Evolutionary conservation across 2,329 filamentous ascomycete genomes (phyloP).

Genomic region (Coleophoma cylindrospora): DNA sequence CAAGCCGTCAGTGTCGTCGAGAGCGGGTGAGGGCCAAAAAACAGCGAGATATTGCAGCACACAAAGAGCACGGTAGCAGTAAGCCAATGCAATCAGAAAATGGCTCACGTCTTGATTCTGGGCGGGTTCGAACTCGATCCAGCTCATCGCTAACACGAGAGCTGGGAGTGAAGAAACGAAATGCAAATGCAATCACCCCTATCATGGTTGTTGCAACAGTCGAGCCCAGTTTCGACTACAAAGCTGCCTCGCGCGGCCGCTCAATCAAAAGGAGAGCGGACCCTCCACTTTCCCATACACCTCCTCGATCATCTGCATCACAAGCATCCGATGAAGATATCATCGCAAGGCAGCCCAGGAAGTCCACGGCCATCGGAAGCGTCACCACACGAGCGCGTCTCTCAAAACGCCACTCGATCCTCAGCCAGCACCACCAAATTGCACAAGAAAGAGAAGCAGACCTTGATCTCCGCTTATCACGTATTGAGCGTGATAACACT

Average conservation of each 20-base stretch:
- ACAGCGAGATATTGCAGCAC: constrained; percentile 16
- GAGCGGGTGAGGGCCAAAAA: constrained; percentile 18
- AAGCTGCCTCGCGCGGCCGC: background rate
- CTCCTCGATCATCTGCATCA: background rate
- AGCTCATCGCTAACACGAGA: background rate
- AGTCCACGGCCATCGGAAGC: constrained; percentile 1
- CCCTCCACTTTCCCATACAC: background rate
- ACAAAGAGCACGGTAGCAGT: background rate
- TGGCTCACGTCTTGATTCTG: background rate
- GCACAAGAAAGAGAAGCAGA: constrained; percentile 12
- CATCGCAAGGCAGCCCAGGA: background rate
- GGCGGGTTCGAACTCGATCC: background rate
- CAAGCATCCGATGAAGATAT: background rate
- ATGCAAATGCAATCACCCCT: background rate
- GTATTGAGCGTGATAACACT: constrained; percentile 20
- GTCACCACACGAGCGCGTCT: background rate
- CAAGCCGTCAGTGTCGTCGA: constrained; percentile 7
- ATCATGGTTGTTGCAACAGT: constrained; percentile 13
- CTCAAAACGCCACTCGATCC: background rate
- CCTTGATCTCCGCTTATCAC: constrained; percentile 13
- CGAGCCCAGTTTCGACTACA: background rate
- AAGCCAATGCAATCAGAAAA: background rate
- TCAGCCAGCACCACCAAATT: background rate
- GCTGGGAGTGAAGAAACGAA: background rate
- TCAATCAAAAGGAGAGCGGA: background rate